These are phyloP conservation scores for Coemansia sp. DNA, from an alignment of 192 early-diverging fungal species.

Conservation along the genomic window DNA sequence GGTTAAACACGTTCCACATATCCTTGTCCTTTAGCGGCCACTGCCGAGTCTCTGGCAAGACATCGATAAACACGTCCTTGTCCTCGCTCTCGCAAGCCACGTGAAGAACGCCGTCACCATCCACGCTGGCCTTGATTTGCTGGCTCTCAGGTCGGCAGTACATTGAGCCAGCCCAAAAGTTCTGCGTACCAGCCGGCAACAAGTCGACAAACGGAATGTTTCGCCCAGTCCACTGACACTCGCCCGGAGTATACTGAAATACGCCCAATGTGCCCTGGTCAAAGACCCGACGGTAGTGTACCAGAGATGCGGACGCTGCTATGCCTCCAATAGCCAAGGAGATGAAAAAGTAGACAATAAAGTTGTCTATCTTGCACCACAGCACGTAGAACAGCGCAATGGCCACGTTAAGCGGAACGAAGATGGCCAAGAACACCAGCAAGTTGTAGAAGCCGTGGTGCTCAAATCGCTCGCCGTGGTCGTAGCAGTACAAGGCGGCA, in stretches of 20 bases:
- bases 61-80: conserved; percentile 29
- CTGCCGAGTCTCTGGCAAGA: conserved; percentile 57
- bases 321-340: conserved; percentile 19
- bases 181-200: conserved; percentile 57
- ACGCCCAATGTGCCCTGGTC: conserved; percentile 28
- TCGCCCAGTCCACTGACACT: conserved; percentile 56
- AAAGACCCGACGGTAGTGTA: conserved; percentile 53
- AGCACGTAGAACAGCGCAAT: conserved; percentile 46
- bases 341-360: conserved; percentile 40
- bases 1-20: conserved; percentile 54
- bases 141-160: conserved; percentile 29
- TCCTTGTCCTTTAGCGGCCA: conserved; percentile 58
- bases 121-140: conserved; percentile 47
- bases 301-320: conserved; percentile 23
- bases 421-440: conserved; percentile 59
- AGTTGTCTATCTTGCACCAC: conserved; percentile 35
- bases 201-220: conserved; percentile 60
- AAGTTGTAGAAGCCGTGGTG: conserved; percentile 61
- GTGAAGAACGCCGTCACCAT: conserved; percentile 36
- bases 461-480: conserved; percentile 62
- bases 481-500: conserved; percentile 52
- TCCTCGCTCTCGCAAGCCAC: conserved; percentile 24
- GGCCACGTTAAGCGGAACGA: conserved; percentile 53
- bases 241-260: conserved; percentile 21
- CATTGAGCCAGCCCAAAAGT: conserved; percentile 62